Base-by-base conservation (phyloP, 1,139 yeast genomes). In the Taphrina communis region DNA sequence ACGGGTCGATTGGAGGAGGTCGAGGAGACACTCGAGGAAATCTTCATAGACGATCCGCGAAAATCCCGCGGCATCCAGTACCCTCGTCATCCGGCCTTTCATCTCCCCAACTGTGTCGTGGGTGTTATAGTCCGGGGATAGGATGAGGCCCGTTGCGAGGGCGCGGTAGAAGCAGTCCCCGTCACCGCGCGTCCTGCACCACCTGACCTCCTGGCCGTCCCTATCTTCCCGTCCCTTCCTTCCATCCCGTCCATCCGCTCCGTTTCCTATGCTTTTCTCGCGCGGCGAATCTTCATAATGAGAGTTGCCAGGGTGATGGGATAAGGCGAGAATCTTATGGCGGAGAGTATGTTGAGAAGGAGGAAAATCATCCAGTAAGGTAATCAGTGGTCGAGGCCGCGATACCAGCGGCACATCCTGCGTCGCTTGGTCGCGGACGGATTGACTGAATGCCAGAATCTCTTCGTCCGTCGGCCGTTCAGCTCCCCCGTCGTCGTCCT, bases 151-250 rank as follows among this genome's bases (percentile, higher is more conserved):
- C 25, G 42, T 57, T 8, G 48, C 58, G 39, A 57, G 58, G 19
- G 60, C 72, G 55, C 71, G 70, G 68, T 58, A 73, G 35, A 73
- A 72, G 52, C 73, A 72, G 58, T 72, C 71, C n/a, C 75, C 74
- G 61, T 73, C 74, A 14, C 73, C 73, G 9, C 73, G 70, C 50
- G 71, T 69, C 35, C 73, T 51, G 21, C 36, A 25, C 35, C 36
- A 50, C 53, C 21, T 2, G 2, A 25, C 31, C 1, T 4, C 31
- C 17, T 17, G 17, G 17, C 17, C 17, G 17, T 17, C 17, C 31
- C 31, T 25, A 25, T 25, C 31, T 25, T 25, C 31, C 31, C 31
- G 2, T 4, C 31, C 31, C 31, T 25, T 4, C 31, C 31, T 25
- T 2, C 31, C 31, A 25, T 25, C 31, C 31, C 31, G n/a, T n/a